A percentile compares a stretch with the other conserved stretches of the same genome.
Conservation (phyloP, 148 eudicot species). For the Rhododendron williamsianum region DNA sequence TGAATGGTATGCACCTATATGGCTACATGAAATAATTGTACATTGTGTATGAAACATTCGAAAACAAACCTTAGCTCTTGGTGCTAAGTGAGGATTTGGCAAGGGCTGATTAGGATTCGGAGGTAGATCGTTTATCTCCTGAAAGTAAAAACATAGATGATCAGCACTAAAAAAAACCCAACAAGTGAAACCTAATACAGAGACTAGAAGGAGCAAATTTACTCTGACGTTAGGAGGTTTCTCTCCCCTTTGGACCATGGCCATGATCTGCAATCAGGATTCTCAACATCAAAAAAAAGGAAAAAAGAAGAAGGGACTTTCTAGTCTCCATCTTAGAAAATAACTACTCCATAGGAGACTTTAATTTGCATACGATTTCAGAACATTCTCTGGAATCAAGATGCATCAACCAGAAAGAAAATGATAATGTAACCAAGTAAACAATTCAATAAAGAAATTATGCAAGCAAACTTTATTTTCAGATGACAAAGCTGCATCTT, state of each 20-base stretch:
- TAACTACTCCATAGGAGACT: background rate
- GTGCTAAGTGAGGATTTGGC: slow-evolving; percentile 62
- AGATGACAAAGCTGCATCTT: background rate
- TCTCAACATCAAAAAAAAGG: background rate
- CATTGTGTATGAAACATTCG: background rate
- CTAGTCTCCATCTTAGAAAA: background rate
- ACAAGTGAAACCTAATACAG: background rate
- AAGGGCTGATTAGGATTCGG: slow-evolving; percentile 94
- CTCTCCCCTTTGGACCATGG: slow-evolving; percentile 90
- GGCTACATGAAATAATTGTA: background rate
- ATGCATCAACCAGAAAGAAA: slow-evolving; percentile 11
- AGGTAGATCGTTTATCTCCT: slow-evolving; percentile 91
- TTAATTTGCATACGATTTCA: background rate
- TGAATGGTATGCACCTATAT: background rate
- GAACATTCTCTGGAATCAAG: background rate
- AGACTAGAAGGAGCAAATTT: slow-evolving; percentile 18
- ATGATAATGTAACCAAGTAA: background rate
- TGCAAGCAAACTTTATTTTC: background rate
- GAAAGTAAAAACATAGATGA: slow-evolving; percentile 16
- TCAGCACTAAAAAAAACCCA: slow-evolving; percentile 5
- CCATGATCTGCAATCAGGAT: slow-evolving; percentile 61
- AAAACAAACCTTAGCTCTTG: slow-evolving; percentile 66
- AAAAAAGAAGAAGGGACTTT: background rate
- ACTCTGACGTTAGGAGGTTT: slow-evolving; percentile 83
- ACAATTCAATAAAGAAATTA: background rate